phyloP scores from a whole-genome alignment of 2,329 filamentous ascomycete genomes.

The Fusarium verrucosum region DNA sequence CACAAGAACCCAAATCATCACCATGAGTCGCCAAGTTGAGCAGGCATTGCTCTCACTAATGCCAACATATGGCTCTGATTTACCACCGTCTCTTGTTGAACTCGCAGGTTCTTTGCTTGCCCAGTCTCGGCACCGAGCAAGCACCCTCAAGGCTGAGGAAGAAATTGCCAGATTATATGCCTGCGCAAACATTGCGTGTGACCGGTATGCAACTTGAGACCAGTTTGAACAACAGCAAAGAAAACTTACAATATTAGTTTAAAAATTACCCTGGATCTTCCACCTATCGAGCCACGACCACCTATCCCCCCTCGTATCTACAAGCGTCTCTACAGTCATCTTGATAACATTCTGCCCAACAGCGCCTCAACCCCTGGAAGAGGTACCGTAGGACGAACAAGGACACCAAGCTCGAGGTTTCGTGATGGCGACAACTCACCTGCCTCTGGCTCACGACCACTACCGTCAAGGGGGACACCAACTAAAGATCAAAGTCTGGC shows the following conservation, averaged over 20 bases:
- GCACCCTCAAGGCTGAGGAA: slow-evolving; percentile 82
- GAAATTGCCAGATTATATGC: slow-evolving; percentile 87
- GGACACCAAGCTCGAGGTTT: slow-evolving; percentile 50
- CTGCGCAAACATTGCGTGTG: slow-evolving; percentile 89
- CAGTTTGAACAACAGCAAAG: too few species aligned
- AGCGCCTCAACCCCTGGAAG: slow-evolving; percentile 48
- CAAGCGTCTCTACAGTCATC: slow-evolving; percentile 81
- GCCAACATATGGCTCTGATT: slow-evolving; percentile 73
- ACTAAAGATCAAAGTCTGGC: slow-evolving; percentile 57
- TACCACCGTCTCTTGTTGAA: slow-evolving; percentile 75
- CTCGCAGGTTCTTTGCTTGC: slow-evolving; percentile 78
- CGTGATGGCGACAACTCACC: slow-evolving; percentile 41
- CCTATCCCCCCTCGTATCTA: slow-evolving; percentile 84
- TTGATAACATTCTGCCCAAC: slow-evolving; percentile 74
- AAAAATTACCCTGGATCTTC: slow-evolving; percentile 79
- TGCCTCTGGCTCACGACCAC: slow-evolving; percentile 44
- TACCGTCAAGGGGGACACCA: slow-evolving; percentile 56
- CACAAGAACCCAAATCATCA: slow-evolving; percentile 13
- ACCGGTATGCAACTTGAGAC: slow-evolving; percentile 63
- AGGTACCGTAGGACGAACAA: slow-evolving; percentile 40
- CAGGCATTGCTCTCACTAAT: slow-evolving; percentile 77
- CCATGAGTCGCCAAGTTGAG: slow-evolving; percentile 79
- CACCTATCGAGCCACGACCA: slow-evolving; percentile 77
- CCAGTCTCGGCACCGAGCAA: slow-evolving; percentile 81
- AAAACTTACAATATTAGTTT: slow-evolving; percentile 60